Conservation (phyloP, 495 filamentous ascomycete species). For the Neurospora sp. region DNA sequence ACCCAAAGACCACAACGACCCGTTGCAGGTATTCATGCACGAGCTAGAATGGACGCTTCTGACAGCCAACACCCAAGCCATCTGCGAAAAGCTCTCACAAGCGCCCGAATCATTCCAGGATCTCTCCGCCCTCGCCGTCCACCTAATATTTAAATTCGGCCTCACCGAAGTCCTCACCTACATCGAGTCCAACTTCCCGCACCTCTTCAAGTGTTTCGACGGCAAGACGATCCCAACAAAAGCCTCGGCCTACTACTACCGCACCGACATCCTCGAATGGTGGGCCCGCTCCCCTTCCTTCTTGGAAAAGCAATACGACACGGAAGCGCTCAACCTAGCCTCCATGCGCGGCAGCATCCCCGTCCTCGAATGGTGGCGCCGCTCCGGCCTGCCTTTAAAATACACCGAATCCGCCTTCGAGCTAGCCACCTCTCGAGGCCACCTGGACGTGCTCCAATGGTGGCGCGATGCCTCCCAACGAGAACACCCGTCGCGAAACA, state of each 20-base stretch:
- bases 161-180: conserved; percentile 68
- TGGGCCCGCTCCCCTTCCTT: conserved; percentile 62
- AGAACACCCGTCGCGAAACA: conserved; percentile 18
- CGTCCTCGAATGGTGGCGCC: conserved; percentile 86
- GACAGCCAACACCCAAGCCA: conserved; percentile 52
- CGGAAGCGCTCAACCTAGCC: conserved; percentile 79
- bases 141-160: conserved; percentile 84
- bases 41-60: conserved; percentile 75
- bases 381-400: conserved; percentile 66
- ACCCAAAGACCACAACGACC: conserved; percentile 30
- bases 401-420: conserved; percentile 83
- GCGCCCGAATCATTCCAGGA: conserved; percentile 57
- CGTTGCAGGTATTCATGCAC: conserved; percentile 43
- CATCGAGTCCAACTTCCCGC: conserved; percentile 65
- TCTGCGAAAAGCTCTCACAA: conserved; percentile 55
- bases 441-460: conserved; percentile 79
- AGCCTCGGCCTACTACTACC: conserved; percentile 77
- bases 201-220: conserved; percentile 75
- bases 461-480: conserved; percentile 58
- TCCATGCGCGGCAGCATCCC: conserved; percentile 72
- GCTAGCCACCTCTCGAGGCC: conserved; percentile 70
- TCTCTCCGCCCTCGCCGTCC: conserved; percentile 69
- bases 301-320: conserved; percentile 60
- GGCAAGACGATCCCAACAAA: conserved; percentile 75
- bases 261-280: conserved; percentile 76